Conservation (phyloP, 2,329 filamentous ascomycete species). For the Blastomyces emzantsi region DNA sequence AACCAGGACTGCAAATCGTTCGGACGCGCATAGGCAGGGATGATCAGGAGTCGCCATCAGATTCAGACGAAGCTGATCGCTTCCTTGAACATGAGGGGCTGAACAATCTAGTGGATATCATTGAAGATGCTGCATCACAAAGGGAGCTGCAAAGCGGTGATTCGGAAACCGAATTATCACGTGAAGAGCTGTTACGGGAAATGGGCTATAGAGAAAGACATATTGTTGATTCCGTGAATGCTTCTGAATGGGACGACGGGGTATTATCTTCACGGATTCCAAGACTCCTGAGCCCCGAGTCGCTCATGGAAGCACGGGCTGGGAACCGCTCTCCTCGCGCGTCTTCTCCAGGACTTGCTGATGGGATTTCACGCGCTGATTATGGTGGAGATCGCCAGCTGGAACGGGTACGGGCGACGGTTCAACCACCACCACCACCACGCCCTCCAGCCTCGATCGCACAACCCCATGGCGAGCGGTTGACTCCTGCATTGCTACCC, state of each 20-base stretch:
- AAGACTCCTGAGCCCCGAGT: slow-evolving; percentile 23
- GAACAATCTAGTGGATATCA: slow-evolving; percentile 21
- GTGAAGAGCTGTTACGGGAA: slow-evolving; percentile 31
- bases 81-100: not conserved
- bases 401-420: slow-evolving; percentile 18
- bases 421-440: slow-evolving; percentile 28
- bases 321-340: slow-evolving; percentile 26
- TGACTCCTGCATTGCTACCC: slow-evolving; percentile 19
- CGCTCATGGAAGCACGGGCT: slow-evolving; percentile 20
- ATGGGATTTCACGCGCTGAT: slow-evolving; percentile 25
- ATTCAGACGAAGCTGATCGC: slow-evolving; percentile 12
- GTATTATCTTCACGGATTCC: slow-evolving; percentile 22
- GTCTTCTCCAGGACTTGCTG: slow-evolving; percentile 25
- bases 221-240: slow-evolving; percentile 37
- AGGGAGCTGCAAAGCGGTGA: slow-evolving; percentile 15
- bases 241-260: slow-evolving; percentile 29
- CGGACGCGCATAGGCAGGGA: slow-evolving; percentile 25
- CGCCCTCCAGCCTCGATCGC: slow-evolving; percentile 35
- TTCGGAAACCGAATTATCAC: slow-evolving; percentile 21
- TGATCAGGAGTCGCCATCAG: slow-evolving; percentile 20
- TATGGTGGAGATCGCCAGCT: slow-evolving; percentile 25
- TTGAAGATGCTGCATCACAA: slow-evolving; percentile 18
- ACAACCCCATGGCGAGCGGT: slow-evolving; percentile 28
- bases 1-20: slow-evolving; percentile 27
- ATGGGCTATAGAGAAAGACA: slow-evolving; percentile 36